Evolutionary conservation across 108 stramenopile species (phyloP), one percentile per base, ranked within the genome.

Genomic region (Tribonema minus): DNA sequence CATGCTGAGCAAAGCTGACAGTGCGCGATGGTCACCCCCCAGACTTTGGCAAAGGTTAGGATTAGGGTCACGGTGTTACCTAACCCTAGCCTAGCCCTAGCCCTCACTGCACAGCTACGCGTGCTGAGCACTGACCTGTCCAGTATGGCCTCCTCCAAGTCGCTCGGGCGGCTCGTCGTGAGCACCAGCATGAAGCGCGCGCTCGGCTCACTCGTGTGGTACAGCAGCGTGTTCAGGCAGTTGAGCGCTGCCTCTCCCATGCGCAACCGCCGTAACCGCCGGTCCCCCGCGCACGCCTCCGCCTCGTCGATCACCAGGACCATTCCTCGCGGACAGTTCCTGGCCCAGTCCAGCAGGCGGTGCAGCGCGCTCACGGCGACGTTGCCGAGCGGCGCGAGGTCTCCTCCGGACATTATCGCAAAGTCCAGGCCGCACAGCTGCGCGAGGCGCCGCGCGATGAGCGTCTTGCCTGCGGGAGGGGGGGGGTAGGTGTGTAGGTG

Each of bases 281-380:
- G 64, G 36, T 75, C 74, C 20, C 63, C 63, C 30, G 66, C 33
- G 4, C 64, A 63, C 3, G 83, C 83, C 36, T 84, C 83, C 3
- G 83, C 81, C n/a, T 84, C 83, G 36, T 84, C 83, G 35, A 84
- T 81, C 20, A 84, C 62, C 58, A 84, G 35, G 2, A 76, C 36
- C 30, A 84, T 59, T 28, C 80, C 83, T 72, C 65, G 20, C 31
- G 30, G 4, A 64, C 46, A 59, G 27, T 25, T 15, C 23, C 41
- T 46, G 30, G 64, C 64, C 73, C 73, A 75, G 31, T 32, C 35
- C 41, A 75, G 6, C 33, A 75, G 63, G 3, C 73, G 37, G 63
- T 61, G 36, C 9, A 75, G 64, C 64, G 64, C 73, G 0, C 33
- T 4, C 40, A 64, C 37, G 38, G 73, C 73, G 31, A 0, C 7